Base-by-base conservation (phyloP, 2,329 filamentous ascomycete species). In the Huntiella bhutanensis region DNA sequence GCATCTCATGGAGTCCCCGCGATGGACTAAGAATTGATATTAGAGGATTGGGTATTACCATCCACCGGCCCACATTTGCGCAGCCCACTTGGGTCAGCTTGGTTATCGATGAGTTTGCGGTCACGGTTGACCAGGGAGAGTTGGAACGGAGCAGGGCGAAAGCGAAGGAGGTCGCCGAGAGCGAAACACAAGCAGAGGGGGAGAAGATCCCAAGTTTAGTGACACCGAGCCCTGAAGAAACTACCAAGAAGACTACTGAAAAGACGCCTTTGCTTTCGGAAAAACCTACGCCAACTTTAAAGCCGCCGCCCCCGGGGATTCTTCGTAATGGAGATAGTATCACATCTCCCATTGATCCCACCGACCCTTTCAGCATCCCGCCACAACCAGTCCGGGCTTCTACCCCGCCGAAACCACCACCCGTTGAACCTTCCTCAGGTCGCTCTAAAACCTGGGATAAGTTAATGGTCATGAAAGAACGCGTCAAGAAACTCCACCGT, bases 11-110 rank as follows among this genome's bases (percentile, higher is more conserved):
- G 61, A 84, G 83, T 11, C 85, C 85, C 22, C 79, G 73, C 61
- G 85, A 94, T 72, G 91, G 91, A 54, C 67, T 94, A 56, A 81
- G 81, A 56, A 76, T 98, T 60, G 85, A 94, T 60, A 78, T 98
- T 48, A 78, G 91, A 43, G 84, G 87, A 43, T 69, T 98, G 45
- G 86, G 91, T 39, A 69, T 98, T 55, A 81, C 83, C 48, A 63
- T 96, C 52, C 91, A 98, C 63, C 78, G 87, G 4, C 91, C 91
- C 10, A 96, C 91, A 4, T 96, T 98, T 62, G 85, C 88, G 41
- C 86, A 96, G 60, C 91, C 91, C 39, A 96, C 92, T 52, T 96
- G 88, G 86, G 67, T 94, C 55, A 96, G 87, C 59, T 70, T 98
- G 43, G 82, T 91, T 6, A 64, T 98, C 50, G 83, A 77, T 55